Evolutionary conservation across 345 rosid species (phyloP).

Genomic region (Turnera subulata): DNA sequence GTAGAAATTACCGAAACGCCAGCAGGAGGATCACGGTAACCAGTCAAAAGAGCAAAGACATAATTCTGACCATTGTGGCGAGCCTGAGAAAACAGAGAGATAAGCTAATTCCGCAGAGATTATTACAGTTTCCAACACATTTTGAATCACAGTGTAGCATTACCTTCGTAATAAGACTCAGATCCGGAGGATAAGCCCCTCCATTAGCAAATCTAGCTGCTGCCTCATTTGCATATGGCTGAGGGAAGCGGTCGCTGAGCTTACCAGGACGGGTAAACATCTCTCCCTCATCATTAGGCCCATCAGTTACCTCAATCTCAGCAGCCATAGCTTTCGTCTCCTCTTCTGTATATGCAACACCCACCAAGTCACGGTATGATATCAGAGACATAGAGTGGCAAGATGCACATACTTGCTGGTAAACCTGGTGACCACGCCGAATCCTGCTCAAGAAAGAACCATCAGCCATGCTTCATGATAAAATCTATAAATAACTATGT

Average conservation of each 20-base stretch:
- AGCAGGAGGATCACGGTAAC: slow-evolving; percentile 99
- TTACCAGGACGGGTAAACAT: slow-evolving; percentile 41
- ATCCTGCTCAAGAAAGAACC: slow-evolving; percentile 34
- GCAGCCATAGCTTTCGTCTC: slow-evolving; percentile 99
- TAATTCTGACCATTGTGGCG: slow-evolving; percentile 99
- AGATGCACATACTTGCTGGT: slow-evolving; percentile 88
- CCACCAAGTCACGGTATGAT: slow-evolving; percentile 93
- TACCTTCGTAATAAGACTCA: slow-evolving; percentile 98
- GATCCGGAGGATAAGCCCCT: slow-evolving; percentile 99
- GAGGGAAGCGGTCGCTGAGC: slow-evolving; percentile 93
- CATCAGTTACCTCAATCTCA: slow-evolving; percentile 96
- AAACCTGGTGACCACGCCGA: slow-evolving; percentile 89
- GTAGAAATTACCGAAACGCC: slow-evolving; percentile 62
- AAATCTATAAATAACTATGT: too few relatives aligned
- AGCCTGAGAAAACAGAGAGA: slow-evolving; percentile 54
- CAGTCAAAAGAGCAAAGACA: slow-evolving; percentile 92
- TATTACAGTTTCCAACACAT: too few relatives aligned
- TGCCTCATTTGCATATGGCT: slow-evolving; percentile 84
- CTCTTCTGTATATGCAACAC: slow-evolving; percentile 98
- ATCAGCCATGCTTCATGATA: too few relatives aligned
- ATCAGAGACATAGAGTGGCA: slow-evolving; percentile 98
- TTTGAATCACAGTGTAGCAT: slow-evolving; percentile 4
- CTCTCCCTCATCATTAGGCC: slow-evolving; percentile 99
- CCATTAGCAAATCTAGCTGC: slow-evolving; percentile 99
- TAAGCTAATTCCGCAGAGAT: neutral